These are phyloP conservation scores for Alternaria arbusti DNA, from an alignment of 2,329 filamentous ascomycete species.

Conservation along the genomic window DNA sequence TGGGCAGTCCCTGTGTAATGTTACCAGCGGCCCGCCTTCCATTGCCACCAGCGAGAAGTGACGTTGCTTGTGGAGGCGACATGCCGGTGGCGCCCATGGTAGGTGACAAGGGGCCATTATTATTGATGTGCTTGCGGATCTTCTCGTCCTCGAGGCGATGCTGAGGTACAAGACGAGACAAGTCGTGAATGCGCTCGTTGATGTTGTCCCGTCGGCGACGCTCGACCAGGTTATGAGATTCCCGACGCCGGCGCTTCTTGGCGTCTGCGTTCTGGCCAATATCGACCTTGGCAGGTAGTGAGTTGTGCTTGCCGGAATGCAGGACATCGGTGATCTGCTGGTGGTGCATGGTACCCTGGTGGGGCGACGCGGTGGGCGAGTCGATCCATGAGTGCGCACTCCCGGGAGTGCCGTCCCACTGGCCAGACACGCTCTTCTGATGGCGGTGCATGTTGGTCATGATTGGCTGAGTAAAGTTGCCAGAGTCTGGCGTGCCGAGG, in stretches of 20 bases:
- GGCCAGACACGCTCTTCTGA: slow-evolving; percentile 83
- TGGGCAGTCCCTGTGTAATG: slow-evolving; percentile 88
- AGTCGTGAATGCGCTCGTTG: slow-evolving; percentile 96
- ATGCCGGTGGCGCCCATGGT: slow-evolving; percentile 74
- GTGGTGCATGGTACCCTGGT: slow-evolving; percentile 69
- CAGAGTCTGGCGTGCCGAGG: slow-evolving; percentile 73
- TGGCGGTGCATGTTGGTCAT: slow-evolving; percentile 70
- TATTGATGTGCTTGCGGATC: slow-evolving; percentile 91
- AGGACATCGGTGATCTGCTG: slow-evolving; percentile 88
- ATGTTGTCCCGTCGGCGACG: slow-evolving; percentile 95
- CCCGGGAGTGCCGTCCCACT: slow-evolving; percentile 87
- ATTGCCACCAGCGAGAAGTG: slow-evolving; percentile 82
- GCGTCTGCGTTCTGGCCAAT: slow-evolving; percentile 82
- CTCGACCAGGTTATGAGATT: slow-evolving; percentile 96
- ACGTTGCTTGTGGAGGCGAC: slow-evolving; percentile 79
- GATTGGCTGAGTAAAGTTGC: slow-evolving; percentile 80
- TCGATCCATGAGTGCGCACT: slow-evolving; percentile 86
- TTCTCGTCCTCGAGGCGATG: slow-evolving; percentile 97
- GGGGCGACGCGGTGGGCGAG: slow-evolving; percentile 86
- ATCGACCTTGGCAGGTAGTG: slow-evolving; percentile 84
- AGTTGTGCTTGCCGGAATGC: slow-evolving; percentile 80
- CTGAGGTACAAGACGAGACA: slow-evolving; percentile 88
- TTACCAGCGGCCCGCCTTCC: slow-evolving; percentile 82
- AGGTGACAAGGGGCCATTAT: slow-evolving; percentile 87
- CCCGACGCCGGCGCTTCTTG: slow-evolving; percentile 86